These are phyloP conservation scores for Evansstolkia leycettana DNA, from an alignment of 495 filamentous ascomycete genomes.

Conservation along the genomic window DNA sequence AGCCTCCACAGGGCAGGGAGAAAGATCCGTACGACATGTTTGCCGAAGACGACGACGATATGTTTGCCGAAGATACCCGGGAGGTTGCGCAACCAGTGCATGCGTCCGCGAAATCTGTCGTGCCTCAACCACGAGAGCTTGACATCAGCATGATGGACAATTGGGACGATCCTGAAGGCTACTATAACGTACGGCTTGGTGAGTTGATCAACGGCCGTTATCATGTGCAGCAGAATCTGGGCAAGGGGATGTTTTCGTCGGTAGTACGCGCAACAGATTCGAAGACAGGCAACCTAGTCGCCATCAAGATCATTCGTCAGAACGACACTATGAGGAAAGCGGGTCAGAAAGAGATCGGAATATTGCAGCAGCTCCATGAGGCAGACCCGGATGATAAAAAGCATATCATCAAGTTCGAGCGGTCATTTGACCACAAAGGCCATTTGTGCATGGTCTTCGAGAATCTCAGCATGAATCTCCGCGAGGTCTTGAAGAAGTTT, in stretches of 20 bases:
- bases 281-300: slow-evolving; percentile 56
- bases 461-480: slow-evolving; percentile 81
- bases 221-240: slow-evolving; percentile 74
- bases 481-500: slow-evolving; percentile 93
- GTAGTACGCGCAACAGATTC: slow-evolving; percentile 86
- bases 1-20: slow-evolving; percentile 22
- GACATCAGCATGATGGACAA: slow-evolving; percentile 82
- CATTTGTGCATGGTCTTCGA: slow-evolving; percentile 97
- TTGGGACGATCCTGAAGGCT: slow-evolving; percentile 87
- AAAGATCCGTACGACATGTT: slow-evolving; percentile 88
- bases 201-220: slow-evolving; percentile 84
- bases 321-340: slow-evolving; percentile 90
- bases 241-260: slow-evolving; percentile 89
- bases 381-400: slow-evolving; percentile 86
- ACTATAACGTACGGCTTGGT: slow-evolving; percentile 83
- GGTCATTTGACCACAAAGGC: slow-evolving; percentile 84
- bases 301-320: slow-evolving; percentile 89
- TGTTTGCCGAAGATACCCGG: slow-evolving; percentile 60
- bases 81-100: slow-evolving; percentile 26
- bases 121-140: slow-evolving; percentile 50
- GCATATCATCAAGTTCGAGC: slow-evolving; percentile 77
- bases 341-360: slow-evolving; percentile 87
- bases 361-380: slow-evolving; percentile 69
- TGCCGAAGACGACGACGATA: slow-evolving; percentile 79
- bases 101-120: slow-evolving; percentile 32